Evolutionary conservation across 1,284 basidiomycete genomes (phyloP), one percentile per base, ranked within the genome.

Genomic region (Pseudozyma flocculosa): DNA sequence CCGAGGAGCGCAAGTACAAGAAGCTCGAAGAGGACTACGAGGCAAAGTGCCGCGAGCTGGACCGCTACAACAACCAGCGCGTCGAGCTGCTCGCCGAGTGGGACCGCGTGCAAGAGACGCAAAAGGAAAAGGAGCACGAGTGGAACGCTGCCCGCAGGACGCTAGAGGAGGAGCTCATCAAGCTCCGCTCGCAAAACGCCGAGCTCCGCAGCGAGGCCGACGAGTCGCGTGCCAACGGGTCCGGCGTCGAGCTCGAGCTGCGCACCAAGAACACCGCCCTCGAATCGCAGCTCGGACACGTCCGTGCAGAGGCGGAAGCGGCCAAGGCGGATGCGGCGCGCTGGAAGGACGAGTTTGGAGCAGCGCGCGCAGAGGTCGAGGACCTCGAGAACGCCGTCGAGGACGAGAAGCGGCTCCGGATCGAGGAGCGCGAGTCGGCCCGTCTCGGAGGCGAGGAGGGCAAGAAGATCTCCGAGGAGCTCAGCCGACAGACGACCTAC

Each of bases 31-130:
- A 58, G 18, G 67, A 68, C 39, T 48, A 55, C 41, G 56, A 61
- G 26, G 60, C 61, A 19, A 68, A 69, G 38, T 61, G 59, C 45
- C 66, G 65, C 26, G 71, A 75, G 42, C 44, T 74, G 17, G 72
- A 75, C 23, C 53, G 62, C 21, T 64, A 69, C 48, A 62, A 72
- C 39, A 55, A 61, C 18, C 67, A 74, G 40, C 49, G 70, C n/a
- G 60, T 68, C 21, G 72, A 72, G 40, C 48, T 73, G 32, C 44
- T 72, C 18, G 44, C 61, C 37, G 68, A 74, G 24, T 75, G 73
- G 73, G 72, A 75, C 17, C 50, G 60, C 22, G 53, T 54, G 42
- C 65, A 70, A 30, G 69, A 61, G 15, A 37, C 54, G 24, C 42
- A 48, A 4, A 51, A 50, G 7, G 18, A 57, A 3, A 58, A 62